A percentile compares a stretch with the other conserved stretches of the same genome.
phyloP scores from a whole-genome alignment of 2,329 filamentous ascomycete species.

The Ceratocystis cacaofunesta region DNA sequence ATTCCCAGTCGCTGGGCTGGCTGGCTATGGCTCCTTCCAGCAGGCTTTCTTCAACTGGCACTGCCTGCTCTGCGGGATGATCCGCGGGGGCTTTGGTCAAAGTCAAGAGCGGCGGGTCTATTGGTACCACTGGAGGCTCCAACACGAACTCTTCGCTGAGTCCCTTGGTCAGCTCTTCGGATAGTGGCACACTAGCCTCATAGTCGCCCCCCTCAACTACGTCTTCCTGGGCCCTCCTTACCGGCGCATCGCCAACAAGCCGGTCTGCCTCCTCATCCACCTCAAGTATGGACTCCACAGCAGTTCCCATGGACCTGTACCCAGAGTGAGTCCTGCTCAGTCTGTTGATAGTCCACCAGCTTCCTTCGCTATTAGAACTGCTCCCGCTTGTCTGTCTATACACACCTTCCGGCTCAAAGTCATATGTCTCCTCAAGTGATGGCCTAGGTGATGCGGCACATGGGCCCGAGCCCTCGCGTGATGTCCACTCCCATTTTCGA shows the following conservation, averaged over 20 bases:
- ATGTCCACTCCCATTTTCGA: not conserved
- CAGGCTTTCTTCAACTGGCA: not conserved
- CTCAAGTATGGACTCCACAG: not conserved
- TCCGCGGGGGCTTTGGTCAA: not conserved
- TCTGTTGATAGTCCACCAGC: not conserved
- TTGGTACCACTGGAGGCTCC: not conserved
- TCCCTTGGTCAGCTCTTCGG: not conserved
- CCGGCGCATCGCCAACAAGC: not conserved
- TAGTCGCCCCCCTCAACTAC: no score
- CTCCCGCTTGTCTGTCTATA: not conserved
- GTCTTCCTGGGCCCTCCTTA: not conserved
- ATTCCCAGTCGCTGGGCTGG: not conserved
- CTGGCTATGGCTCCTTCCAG: not conserved
- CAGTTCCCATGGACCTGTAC: not conserved
- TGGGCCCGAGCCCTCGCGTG: not conserved
- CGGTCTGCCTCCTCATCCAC: not conserved
- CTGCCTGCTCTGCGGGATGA: not conserved
- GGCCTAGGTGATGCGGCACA: not conserved
- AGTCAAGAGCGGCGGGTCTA: not conserved
- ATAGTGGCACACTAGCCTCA: not conserved
- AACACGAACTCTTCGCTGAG: not conserved
- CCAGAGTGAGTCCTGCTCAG: slow-evolving; percentile 1
- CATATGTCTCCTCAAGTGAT: not conserved
- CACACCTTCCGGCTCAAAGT: not conserved
- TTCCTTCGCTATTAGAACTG: not conserved